Conservation (phyloP, 108 stramenopile species). For the Parmales sp. region DNA sequence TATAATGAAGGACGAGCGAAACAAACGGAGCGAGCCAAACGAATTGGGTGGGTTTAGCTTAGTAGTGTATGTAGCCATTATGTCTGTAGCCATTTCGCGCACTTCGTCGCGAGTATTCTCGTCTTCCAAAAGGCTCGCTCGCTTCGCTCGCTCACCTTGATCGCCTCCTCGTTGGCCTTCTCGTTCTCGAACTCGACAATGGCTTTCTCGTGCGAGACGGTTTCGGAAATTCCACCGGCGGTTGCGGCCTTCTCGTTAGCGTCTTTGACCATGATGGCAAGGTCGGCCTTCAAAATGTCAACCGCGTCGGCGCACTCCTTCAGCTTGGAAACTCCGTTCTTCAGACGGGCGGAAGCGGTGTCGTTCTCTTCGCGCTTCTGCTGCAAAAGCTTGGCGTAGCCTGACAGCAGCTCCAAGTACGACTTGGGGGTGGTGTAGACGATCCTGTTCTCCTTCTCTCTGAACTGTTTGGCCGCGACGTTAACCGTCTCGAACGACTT, state of each 20-base stretch:
- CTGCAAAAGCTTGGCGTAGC: slow-evolving; percentile 33
- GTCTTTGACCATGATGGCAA: slow-evolving; percentile 44
- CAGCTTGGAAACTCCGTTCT: slow-evolving; percentile 45
- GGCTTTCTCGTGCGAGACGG: slow-evolving; percentile 46
- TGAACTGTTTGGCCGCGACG: slow-evolving; percentile 34
- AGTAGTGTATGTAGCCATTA: too few species aligned
- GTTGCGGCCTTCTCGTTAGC: slow-evolving; percentile 52
- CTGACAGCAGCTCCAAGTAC: slow-evolving; percentile 50
- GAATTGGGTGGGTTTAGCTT: too few species aligned
- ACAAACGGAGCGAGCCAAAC: too few species aligned
- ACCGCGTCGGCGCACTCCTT: slow-evolving; percentile 48
- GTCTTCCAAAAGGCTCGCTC: too few species aligned
- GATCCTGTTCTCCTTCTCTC: slow-evolving; percentile 26
- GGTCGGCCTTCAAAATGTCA: slow-evolving; percentile 41
- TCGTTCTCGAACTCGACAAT: slow-evolving; percentile 58
- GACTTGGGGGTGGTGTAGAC: slow-evolving; percentile 61
- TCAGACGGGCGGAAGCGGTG: slow-evolving; percentile 30
- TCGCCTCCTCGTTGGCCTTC: slow-evolving; percentile 48
- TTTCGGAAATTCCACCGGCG: slow-evolving; percentile 52
- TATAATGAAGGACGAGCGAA: too few species aligned
- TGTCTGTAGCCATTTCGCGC: too few species aligned
- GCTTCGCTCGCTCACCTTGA: too few species aligned
- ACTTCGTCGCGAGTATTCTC: too few species aligned
- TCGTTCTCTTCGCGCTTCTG: slow-evolving; percentile 37
- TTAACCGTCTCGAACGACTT: slow-evolving; percentile 39